Percentiles rank a stretch among this genome's conserved stretches.
Evolutionary conservation across 2,329 filamentous ascomycete species (phyloP).

Genomic region (Hypoxylon sp.): DNA sequence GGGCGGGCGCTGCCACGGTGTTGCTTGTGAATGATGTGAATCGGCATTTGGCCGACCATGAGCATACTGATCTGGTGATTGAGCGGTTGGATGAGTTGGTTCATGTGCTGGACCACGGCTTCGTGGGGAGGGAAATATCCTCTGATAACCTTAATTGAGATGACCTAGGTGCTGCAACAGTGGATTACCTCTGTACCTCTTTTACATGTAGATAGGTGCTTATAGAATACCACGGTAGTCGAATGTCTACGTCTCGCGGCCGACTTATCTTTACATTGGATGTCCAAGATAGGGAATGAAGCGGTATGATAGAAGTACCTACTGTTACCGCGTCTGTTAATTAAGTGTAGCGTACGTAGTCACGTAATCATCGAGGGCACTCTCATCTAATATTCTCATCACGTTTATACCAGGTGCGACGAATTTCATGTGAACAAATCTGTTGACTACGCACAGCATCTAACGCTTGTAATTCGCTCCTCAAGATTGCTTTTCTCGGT

Average conservation of each 20-base stretch:
- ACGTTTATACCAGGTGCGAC: conserved; percentile 32
- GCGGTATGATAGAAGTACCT: neutral
- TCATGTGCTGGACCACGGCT: conserved; percentile 80
- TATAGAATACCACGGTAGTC: neutral
- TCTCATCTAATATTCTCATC: conserved; percentile 26
- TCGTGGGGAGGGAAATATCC: conserved; percentile 66
- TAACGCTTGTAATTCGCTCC: conserved; percentile 27
- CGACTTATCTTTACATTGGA: neutral
- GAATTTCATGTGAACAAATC: conserved; percentile 23
- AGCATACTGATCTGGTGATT: conserved; percentile 83
- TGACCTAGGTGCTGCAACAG: neutral
- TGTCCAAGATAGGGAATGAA: neutral
- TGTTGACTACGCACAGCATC: conserved; percentile 36
- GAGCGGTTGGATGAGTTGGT: conserved; percentile 81
- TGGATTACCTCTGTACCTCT: neutral
- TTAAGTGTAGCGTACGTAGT: neutral
- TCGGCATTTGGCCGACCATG: conserved; percentile 75
- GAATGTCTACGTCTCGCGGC: neutral
- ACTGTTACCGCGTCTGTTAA: neutral
- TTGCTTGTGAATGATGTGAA: conserved; percentile 89
- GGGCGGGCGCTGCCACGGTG: conserved; percentile 91
- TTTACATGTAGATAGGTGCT: neutral
- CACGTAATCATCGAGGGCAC: conserved; percentile 2
- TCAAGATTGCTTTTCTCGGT: conserved; percentile 12
- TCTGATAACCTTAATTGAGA: neutral